Evolutionary conservation across 2,329 filamentous ascomycete species (phyloP), one percentile per base, ranked within the genome.

Genomic region (Fusarium subglutinans): DNA sequence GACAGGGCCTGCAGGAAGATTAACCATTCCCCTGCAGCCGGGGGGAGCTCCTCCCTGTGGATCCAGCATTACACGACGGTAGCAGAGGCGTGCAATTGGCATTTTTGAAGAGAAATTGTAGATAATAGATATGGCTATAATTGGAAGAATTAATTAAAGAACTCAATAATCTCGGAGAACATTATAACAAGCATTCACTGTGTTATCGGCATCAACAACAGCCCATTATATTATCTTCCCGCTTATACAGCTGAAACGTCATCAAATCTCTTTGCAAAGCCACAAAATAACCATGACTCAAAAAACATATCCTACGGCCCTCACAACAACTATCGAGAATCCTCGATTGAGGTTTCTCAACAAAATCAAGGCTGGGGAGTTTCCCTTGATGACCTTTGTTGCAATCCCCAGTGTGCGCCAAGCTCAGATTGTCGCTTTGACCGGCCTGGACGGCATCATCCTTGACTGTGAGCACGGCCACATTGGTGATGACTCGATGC

Each of bases 331-430:
- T 22, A 78, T 84, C 48, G 55, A 82, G 22, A 86, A 86, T 73
- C 80, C 84, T 67, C 82, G 82, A 14, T 74, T 86, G 61, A 80
- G 82, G 58, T 76, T 87, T 7, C 81, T 87, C 66, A 87, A 87
- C 65, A 83, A 82, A 43, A 76, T 87, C 71, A 81, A 78, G 63
- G 73, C 79, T 20, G 80, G 80, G 30, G 79, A 82, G 28, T 84
- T 79, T 64, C 85, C 85, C 12, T 64, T 87, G 8, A 83, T 87
- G 84, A 87, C 86, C 8, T 88, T 88, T 74, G 79, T 87, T 76
- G 86, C 82, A 35, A 80, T 88, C 15, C 84, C 84, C 6, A 86
- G 84, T 1, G 80, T 87, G 2, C 83, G 86, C 45, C 78, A 81
- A 66, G 86, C 86, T 40, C 86, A 88, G 65, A 84, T 88, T 20